These are phyloP conservation scores for Mycogone perniciosa DNA, from an alignment of 2,329 filamentous ascomycete species.

Conservation along the genomic window DNA sequence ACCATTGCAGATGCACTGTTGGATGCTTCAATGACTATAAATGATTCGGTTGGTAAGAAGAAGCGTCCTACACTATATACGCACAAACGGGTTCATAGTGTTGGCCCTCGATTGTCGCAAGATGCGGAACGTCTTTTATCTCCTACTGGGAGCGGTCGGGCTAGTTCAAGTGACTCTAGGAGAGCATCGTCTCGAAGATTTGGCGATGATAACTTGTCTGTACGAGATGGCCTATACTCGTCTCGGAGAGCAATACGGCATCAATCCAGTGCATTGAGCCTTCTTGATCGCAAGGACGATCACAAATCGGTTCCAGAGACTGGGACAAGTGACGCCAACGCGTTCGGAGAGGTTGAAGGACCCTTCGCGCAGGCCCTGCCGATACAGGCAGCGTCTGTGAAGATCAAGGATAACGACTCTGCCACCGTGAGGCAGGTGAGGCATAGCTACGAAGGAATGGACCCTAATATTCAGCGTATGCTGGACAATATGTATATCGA, in stretches of 20 bases:
- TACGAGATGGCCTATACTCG: slow-evolving; percentile 37
- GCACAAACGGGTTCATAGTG: slow-evolving; percentile 39
- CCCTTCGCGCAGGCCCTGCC: slow-evolving; percentile 38
- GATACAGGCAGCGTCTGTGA: slow-evolving; percentile 17
- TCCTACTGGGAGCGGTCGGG: slow-evolving; percentile 23
- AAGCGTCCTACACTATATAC: slow-evolving; percentile 46
- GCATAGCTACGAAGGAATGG: slow-evolving; percentile 81
- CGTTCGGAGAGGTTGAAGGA: slow-evolving; percentile 54
- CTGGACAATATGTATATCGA: slow-evolving; percentile 79
- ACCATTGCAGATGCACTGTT: slow-evolving; percentile 87
- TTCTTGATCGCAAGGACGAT: slow-evolving; percentile 53
- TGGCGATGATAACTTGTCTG: slow-evolving; percentile 29
- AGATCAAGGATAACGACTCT: slow-evolving; percentile 24
- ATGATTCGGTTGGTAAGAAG: slow-evolving; percentile 55
- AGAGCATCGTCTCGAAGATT: slow-evolving; percentile 28
- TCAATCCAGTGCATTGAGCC: slow-evolving; percentile 52
- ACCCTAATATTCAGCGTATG: slow-evolving; percentile 61
- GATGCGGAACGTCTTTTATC: slow-evolving; percentile 24
- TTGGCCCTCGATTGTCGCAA: slow-evolving; percentile 24
- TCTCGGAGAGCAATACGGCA: slow-evolving; percentile 45
- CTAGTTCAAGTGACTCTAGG: slow-evolving; percentile 33
- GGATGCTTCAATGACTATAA: slow-evolving; percentile 85
- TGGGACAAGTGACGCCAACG: slow-evolving; percentile 52
- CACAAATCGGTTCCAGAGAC: slow-evolving; percentile 54
- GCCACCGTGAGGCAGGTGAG: slow-evolving; percentile 44